Percentiles rank a stretch among this genome's conserved stretches.
phyloP scores from a whole-genome alignment of 2,329 filamentous ascomycete genomes.

The Aspergillus tanneri region DNA sequence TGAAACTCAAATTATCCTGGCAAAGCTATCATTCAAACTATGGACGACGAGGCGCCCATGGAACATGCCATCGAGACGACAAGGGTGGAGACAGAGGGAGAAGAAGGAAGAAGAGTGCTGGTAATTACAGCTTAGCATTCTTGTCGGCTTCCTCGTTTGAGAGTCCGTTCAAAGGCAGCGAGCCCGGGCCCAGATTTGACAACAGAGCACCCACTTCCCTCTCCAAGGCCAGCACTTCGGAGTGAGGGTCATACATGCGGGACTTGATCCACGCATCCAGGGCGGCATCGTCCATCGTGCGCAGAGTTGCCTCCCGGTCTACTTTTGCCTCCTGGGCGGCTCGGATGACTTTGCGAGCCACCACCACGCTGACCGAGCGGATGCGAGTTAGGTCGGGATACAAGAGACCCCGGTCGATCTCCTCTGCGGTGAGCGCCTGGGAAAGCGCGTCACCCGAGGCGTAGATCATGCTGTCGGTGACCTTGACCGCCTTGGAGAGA shows the following conservation, averaged over 20 bases:
- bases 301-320: slow-evolving; percentile 47
- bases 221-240: slow-evolving; percentile 48
- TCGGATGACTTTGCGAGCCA: slow-evolving; percentile 91
- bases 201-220: slow-evolving; percentile 47
- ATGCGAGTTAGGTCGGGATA: slow-evolving; percentile 92
- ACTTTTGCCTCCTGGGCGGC: slow-evolving; percentile 81
- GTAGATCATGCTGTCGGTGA: slow-evolving; percentile 97
- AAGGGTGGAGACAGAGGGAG: neutral
- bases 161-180: slow-evolving; percentile 23
- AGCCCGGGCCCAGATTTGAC: slow-evolving; percentile 33
- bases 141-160: slow-evolving; percentile 30
- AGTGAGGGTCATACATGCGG: slow-evolving; percentile 52
- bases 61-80: neutral
- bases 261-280: slow-evolving; percentile 50
- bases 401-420: slow-evolving; percentile 78
- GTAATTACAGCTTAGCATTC: slow-evolving; percentile 36
- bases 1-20: slow-evolving; percentile 9
- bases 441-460: slow-evolving; percentile 81
- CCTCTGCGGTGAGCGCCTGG: slow-evolving; percentile 73
- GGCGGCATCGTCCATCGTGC: slow-evolving; percentile 43
- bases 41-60: too few species aligned
- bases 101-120: slow-evolving; percentile 6
- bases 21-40: too few species aligned
- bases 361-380: slow-evolving; percentile 79
- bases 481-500: slow-evolving; percentile 77